These are phyloP conservation scores for Rhodotorula taiwanensis DNA, from an alignment of 768 basidiomycete species.

Conservation along the genomic window DNA sequence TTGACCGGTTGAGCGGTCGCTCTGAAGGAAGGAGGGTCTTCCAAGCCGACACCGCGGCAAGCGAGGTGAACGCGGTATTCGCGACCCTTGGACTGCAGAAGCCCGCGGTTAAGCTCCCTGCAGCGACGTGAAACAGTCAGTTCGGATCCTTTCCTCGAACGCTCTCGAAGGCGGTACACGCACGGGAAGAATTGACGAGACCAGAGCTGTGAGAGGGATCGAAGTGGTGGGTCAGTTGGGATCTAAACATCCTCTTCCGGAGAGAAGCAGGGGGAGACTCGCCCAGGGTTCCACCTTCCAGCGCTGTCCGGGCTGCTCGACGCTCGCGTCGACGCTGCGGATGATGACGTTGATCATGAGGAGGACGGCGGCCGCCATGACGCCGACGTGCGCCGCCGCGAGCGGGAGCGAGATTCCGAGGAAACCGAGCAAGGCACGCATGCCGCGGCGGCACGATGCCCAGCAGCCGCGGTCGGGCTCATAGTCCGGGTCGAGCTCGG, in stretches of 20 bases:
- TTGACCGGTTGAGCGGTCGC: not conserved
- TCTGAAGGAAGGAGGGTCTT: constrained; percentile 15
- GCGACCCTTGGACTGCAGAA: constrained; percentile 20
- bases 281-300: constrained; percentile 30
- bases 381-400: constrained; percentile 26
- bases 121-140: too few relatives aligned
- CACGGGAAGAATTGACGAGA: constrained; percentile 25
- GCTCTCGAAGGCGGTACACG: too few relatives aligned
- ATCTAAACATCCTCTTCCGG: too few relatives aligned
- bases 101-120: constrained; percentile 23
- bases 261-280: not conserved
- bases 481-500: constrained; percentile 19
- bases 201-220: not conserved
- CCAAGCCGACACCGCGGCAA: constrained; percentile 28
- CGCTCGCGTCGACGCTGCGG: constrained; percentile 19
- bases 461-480: constrained; percentile 2
- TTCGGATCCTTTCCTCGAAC: too few relatives aligned
- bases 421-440: constrained; percentile 10
- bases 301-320: constrained; percentile 28
- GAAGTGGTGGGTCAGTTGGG: not conserved
- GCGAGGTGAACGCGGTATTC: constrained; percentile 33
- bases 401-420: constrained; percentile 28
- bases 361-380: constrained; percentile 8
- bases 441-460: constrained; percentile 9
- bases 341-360: constrained; percentile 21